Percentiles rank a stretch among this genome's conserved stretches.
Evolutionary conservation across 768 basidiomycete genomes (phyloP).

Genomic region (Lentinula guzmanii): DNA sequence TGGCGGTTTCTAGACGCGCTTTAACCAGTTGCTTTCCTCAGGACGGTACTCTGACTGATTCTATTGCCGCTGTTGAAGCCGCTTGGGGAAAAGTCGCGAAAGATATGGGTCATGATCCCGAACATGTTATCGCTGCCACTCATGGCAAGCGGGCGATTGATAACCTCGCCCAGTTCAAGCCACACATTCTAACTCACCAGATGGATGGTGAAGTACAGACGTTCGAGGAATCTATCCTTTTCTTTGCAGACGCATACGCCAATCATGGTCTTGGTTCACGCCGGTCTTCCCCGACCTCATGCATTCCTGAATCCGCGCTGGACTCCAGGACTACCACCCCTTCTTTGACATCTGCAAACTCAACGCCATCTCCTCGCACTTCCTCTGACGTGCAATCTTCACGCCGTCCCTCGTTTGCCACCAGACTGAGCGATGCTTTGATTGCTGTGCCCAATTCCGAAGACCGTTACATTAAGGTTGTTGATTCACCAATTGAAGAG

Average conservation of each 20-base stretch:
- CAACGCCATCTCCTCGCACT: constrained; percentile 32
- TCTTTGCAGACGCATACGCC: constrained; percentile 55
- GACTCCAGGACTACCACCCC: constrained; percentile 32
- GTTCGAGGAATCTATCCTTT: constrained; percentile 65
- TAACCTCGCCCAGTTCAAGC: constrained; percentile 61
- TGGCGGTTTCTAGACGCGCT: no score
- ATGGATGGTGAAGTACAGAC: constrained; percentile 52
- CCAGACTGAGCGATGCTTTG: constrained; percentile 33
- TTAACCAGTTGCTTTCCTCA: constrained; percentile 12
- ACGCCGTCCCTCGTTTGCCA: constrained; percentile 39
- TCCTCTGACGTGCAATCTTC: constrained; percentile 31
- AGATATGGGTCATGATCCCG: constrained; percentile 63
- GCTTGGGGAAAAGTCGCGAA: constrained; percentile 70
- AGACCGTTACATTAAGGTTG: no score
- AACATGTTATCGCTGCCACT: constrained; percentile 63
- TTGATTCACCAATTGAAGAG: no score
- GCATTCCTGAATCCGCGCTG: constrained; percentile 10
- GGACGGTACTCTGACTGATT: constrained; percentile 72
- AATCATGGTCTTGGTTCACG: constrained; percentile 32
- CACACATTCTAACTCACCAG: constrained; percentile 45
- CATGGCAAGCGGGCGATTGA: constrained; percentile 76
- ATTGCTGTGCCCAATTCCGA: neutral
- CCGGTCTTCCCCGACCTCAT: constrained; percentile 12
- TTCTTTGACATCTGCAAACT: constrained; percentile 19
- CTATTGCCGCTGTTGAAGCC: constrained; percentile 67